A percentile compares a stretch with the other conserved stretches of the same genome.
Conservation (phyloP, 1,139 yeast genomes). For the Chernovozyma sophiae-reginae region DNA sequence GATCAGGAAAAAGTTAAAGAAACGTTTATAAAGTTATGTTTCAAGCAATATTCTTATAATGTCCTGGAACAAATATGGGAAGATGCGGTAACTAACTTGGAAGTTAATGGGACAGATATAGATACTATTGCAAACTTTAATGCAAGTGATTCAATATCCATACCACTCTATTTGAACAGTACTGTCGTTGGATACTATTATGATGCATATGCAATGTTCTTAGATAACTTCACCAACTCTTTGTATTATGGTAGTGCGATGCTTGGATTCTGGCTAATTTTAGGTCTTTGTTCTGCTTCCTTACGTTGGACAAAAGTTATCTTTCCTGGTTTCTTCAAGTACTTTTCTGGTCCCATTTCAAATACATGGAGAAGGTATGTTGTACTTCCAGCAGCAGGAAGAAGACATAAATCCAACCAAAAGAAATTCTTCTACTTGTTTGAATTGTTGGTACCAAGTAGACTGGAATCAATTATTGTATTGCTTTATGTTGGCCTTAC, state of each 20-base stretch:
- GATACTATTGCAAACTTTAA: background rate
- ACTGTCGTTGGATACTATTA: too few species aligned
- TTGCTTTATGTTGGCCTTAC: constrained; percentile 10
- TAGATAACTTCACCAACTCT: constrained; percentile 35
- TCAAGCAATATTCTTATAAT: background rate
- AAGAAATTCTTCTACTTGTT: constrained; percentile 23
- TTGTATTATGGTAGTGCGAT: constrained; percentile 46
- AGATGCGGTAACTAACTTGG: background rate
- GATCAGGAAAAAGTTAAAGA: background rate
- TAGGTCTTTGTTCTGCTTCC: constrained; percentile 37
- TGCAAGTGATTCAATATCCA: background rate
- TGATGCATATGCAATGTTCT: constrained; percentile 25
- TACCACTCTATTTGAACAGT: background rate
- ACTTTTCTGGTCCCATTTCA: constrained; percentile 19
- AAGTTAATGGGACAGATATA: background rate
- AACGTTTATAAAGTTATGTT: background rate
- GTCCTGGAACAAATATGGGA: background rate
- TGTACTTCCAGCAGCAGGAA: constrained; percentile 27
- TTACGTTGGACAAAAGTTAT: constrained; percentile 37
- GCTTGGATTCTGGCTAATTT: constrained; percentile 46
- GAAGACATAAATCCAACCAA: constrained; percentile 21
- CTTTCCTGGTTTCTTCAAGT: constrained; percentile 22
- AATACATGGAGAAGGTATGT: constrained; percentile 26
- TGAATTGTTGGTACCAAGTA: constrained; percentile 24
- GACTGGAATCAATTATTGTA: constrained; percentile 24